Evolutionary conservation across 306 rosid species (phyloP), one percentile per base, ranked within the genome.

Genomic region (Vigna radiata): DNA sequence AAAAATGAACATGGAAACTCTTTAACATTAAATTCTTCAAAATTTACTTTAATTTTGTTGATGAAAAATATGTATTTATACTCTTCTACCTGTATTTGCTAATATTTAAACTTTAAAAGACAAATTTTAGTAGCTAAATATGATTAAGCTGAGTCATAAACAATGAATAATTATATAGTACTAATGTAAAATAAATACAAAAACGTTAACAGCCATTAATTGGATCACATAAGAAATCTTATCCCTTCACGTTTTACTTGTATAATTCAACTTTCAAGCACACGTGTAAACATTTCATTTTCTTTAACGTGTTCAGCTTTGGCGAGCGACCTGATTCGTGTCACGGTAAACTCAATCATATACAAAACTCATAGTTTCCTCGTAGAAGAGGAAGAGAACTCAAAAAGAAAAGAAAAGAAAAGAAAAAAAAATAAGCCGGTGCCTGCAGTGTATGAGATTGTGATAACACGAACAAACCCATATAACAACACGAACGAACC

Each of bases 201-300:
- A 36, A 36, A 7, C 7, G 41, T 36, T 36, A 36, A 36, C 41
- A 6, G 7, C 7, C 41, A 6, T 36, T 36, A 6, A 6, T 36
- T 36, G 2, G 8, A 36, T 36, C 41, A 36, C 8, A 36, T 36
- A 36, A 36, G 52, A 60, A 75, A 85, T 73, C 62, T 0, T 13
- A 65, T 1, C 75, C 39, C 33, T 80, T 78, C 84, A 76, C 82
- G 88, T 73, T 39, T 65, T n/a, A 3, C 31, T 41, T 14, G 8
- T 4, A 63, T 5, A 58, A 55, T 18, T 31, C 36, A 68, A 25
- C 31, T 6, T 70, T 25, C 0, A 16, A 33, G 8, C 13, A 82
- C 84, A 84, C 46, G 49, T 80, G 84, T 81, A 84, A 74, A 60
- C 44, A 75, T 79, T 41, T 41, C 3, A 7, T 36, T 36, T 7